Evolutionary conservation across 2,329 filamentous ascomycete species (phyloP), one percentile per base, ranked within the genome.

Genomic region (Dendrostoma leiphaemia): DNA sequence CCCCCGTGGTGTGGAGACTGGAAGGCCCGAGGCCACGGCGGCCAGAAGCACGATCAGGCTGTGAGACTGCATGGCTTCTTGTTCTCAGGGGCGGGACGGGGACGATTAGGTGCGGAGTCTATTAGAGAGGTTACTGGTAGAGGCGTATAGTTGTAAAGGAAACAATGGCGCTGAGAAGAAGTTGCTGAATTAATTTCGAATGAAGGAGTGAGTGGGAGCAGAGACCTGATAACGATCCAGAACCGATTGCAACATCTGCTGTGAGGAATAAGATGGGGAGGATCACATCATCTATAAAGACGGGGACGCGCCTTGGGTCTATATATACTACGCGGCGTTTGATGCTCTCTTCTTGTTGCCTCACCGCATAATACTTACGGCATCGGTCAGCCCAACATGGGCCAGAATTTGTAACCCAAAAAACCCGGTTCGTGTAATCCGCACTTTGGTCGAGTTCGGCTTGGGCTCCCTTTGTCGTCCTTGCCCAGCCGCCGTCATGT

Each of bases 21-120:
- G 48, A 26, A 19, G 48, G 28, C 35, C 48, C 13, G 48, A 26
- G 19, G 38, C 48, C 48, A 41, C 29, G 37, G 48, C 48, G 29
- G 38, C 38, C 28, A 51, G 29, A 28, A 44, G 12, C 29, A 44
- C 48, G 29, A 51, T 21, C 12, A 44, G 19, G 21, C 6, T 28
- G 9, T 51, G 28, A 29, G 48, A 28, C 17, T 21, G 48, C 48
- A 51, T 51, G 15, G 32, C 44, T 26, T 24, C n/a, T 29, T 8
- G 6, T 17, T 40, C 10, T 34, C 4, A 17, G 26, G 28, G 6
- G 21, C 21, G 23, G 28, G 4, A 23, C 3, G 13, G n/a, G n/a
- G n/a, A n/a, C n/a, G n/a, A n/a, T n/a, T n/a, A n/a, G 13, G 13
- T 37, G 13, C 17, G 6, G 34, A 37, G 17, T 15, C 17, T 6